Evolutionary conservation across 179 eudicot genomes (phyloP), one percentile per base, ranked within the genome.

Genomic region (Beta corolliflora): DNA sequence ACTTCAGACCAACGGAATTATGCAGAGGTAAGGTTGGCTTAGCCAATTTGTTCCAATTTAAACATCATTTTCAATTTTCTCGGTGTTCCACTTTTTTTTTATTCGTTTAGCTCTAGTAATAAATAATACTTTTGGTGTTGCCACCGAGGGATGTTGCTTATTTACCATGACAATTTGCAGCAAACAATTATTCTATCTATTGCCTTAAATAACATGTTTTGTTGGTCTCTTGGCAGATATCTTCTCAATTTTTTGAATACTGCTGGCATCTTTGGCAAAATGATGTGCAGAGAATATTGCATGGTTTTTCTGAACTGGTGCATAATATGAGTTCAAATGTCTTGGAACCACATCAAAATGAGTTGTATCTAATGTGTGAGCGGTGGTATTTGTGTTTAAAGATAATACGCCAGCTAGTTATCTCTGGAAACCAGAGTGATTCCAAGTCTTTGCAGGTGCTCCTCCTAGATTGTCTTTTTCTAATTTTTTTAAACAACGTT

Each of bases 221-320:
- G 61, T 73, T 84, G 82, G 56, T 83, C 80, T 77, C 58, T 83
- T 85, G 86, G 89, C 98, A 96, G 99, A 96, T 96, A 91, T 89
- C 97, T 56, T 88, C 98, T 77, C 97, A 94, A 73, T 93, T 96
- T 87, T 96, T 96, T 80, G 96, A 96, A 81, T 96, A 92, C 85
- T 83, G 96, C 89, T 96, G 99, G 99, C 92, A 89, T 85, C 96
- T 96, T 69, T 93, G 99, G 97, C 98, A 94, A 90, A 91, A 88
- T 86, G 98, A 96, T 80, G 83, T 92, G 83, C 93, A 91, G 82
- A 86, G 88, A 44, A 87, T 96, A 80, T 85, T 94, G 83, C 93
- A 88, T 54, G 90, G 98, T 63, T 92, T 94, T 82, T 85, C 96
- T 72, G 85, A 85, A 55, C 87, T 96, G 78, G 71, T 82, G 79